Percentiles rank a stretch among this genome's conserved stretches.
phyloP scores from a whole-genome alignment of 352 stramenopile genomes.

The Globisporangium radiosum region DNA sequence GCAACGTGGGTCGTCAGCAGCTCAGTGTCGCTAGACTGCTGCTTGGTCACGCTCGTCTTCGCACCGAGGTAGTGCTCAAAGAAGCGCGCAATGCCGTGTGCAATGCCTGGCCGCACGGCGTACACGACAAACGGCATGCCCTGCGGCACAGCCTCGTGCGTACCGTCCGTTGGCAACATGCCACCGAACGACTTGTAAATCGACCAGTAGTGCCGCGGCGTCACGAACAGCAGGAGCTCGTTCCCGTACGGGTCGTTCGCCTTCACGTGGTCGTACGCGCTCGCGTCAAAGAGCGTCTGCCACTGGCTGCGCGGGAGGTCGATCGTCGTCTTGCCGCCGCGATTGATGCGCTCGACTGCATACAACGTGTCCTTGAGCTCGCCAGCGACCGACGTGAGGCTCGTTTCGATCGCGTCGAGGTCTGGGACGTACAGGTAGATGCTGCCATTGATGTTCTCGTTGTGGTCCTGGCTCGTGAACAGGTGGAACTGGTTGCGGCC shows the following conservation, averaged over 20 bases:
- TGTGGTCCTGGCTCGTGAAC: slow-evolving; percentile 51
- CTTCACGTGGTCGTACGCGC: slow-evolving; percentile 53
- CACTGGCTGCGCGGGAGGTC: slow-evolving; percentile 49
- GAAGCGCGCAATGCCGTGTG: slow-evolving; percentile 52
- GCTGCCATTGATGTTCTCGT: slow-evolving; percentile 46
- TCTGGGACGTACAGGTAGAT: slow-evolving; percentile 61
- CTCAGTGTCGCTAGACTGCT: slow-evolving; percentile 21
- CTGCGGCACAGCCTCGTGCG: slow-evolving; percentile 32
- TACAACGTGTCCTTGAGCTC: slow-evolving; percentile 51
- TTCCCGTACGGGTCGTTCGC: slow-evolving; percentile 60
- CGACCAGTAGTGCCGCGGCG: slow-evolving; percentile 50
- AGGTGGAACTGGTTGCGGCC: slow-evolving; percentile 69
- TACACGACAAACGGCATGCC: slow-evolving; percentile 57
- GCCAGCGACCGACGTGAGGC: slow-evolving; percentile 28
- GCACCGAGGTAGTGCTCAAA: slow-evolving; percentile 63
- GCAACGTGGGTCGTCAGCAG: slow-evolving; percentile 38
- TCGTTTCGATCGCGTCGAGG: slow-evolving; percentile 51
- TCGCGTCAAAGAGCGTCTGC: slow-evolving; percentile 41
- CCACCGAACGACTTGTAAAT: slow-evolving; percentile 51
- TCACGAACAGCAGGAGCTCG: slow-evolving; percentile 43
- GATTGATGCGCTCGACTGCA: slow-evolving; percentile 45
- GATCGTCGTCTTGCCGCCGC: slow-evolving; percentile 34
- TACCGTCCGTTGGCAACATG: slow-evolving; percentile 31
- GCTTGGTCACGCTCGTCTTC: slow-evolving; percentile 40
- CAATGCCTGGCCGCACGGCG: slow-evolving; percentile 46